Percentiles rank a stretch among this genome's conserved stretches.
Conservation (phyloP, 2,329 filamentous ascomycete genomes). For the Cercospora canescens region DNA sequence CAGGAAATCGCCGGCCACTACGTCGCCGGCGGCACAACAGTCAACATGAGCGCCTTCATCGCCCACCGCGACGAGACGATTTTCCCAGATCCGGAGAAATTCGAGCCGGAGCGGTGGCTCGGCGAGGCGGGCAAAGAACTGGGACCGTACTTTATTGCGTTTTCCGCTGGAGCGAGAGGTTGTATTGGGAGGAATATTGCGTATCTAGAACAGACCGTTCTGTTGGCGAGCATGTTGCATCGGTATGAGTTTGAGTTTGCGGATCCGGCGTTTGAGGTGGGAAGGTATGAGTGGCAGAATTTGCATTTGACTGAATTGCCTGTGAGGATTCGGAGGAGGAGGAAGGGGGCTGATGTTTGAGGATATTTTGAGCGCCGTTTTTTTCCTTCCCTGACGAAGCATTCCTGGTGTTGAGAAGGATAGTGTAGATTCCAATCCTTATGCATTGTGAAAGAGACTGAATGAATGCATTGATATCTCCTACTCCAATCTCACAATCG, state of each 20-base stretch:
- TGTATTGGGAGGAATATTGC: slow-evolving; percentile 39
- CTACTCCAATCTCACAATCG: too few species aligned
- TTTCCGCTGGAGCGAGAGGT: slow-evolving; percentile 38
- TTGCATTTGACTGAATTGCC: slow-evolving; percentile 40
- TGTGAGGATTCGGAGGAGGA: slow-evolving; percentile 40
- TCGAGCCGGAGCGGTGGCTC: slow-evolving; percentile 23
- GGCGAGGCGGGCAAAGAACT: slow-evolving; percentile 24
- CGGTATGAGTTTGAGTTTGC: slow-evolving; percentile 42
- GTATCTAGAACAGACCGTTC: slow-evolving; percentile 33
- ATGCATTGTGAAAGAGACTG: too few species aligned
- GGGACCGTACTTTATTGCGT: slow-evolving; percentile 26
- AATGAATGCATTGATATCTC: too few species aligned
- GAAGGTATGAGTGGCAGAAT: slow-evolving; percentile 41
- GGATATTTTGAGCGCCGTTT: too few species aligned
- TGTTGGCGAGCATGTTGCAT: slow-evolving; percentile 34
- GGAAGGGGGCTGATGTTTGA: background rate
- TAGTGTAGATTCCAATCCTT: too few species aligned
- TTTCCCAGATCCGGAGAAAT: slow-evolving; percentile 22
- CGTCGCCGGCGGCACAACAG: slow-evolving; percentile 18
- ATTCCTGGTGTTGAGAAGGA: too few species aligned
- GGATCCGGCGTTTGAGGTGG: slow-evolving; percentile 37
- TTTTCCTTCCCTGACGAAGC: background rate
- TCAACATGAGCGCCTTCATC: slow-evolving; percentile 22
- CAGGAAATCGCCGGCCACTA: slow-evolving; percentile 20
- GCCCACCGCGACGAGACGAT: slow-evolving; percentile 36